Conservation (phyloP, 164 flowering plant genomes). For the Berberis vulgaris region DNA sequence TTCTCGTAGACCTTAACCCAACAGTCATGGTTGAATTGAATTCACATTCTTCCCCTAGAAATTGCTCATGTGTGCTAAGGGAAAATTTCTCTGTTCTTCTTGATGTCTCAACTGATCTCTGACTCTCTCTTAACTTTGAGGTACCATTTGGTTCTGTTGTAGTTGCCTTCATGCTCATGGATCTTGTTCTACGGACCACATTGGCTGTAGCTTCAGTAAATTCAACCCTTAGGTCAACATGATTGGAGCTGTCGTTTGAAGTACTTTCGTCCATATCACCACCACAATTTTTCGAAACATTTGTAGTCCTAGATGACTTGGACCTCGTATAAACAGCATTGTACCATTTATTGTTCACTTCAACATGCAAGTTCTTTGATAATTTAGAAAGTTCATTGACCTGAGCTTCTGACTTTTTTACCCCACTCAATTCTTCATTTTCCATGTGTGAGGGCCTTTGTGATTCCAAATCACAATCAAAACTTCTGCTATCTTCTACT, state of each 20-base stretch:
- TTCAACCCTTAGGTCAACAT: constrained; percentile 14
- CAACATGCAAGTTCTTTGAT: constrained; percentile 15
- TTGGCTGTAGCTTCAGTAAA: constrained; percentile 22
- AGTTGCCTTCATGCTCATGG: constrained; percentile 31
- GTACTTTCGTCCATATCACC: constrained; percentile 33
- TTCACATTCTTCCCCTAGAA: constrained; percentile 38
- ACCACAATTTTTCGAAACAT: constrained; percentile 26
- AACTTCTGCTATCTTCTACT: constrained; percentile 19
- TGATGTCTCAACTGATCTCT: constrained; percentile 21
- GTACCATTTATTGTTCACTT: constrained; percentile 55
- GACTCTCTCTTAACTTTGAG: constrained; percentile 15
- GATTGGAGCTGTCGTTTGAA: constrained; percentile 24
- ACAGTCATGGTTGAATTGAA: constrained; percentile 36
- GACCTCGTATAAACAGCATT: constrained; percentile 72
- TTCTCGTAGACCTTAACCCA: constrained; percentile 64
- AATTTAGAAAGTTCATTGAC: constrained; percentile 12
- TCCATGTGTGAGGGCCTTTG: constrained; percentile 14
- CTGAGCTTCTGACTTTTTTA: constrained; percentile 18
- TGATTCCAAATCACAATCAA: constrained; percentile 15
- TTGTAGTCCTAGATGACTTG: constrained; percentile 36
- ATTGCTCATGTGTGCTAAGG: constrained; percentile 21
- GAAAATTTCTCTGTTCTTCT: constrained; percentile 19
- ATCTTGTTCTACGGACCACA: constrained; percentile 29
- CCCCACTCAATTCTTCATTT: constrained; percentile 15
- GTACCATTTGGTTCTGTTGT: constrained; percentile 18